Evolutionary conservation across 2,329 filamentous ascomycete genomes (phyloP).

Genomic region (Ophiostoma angusticollis): DNA sequence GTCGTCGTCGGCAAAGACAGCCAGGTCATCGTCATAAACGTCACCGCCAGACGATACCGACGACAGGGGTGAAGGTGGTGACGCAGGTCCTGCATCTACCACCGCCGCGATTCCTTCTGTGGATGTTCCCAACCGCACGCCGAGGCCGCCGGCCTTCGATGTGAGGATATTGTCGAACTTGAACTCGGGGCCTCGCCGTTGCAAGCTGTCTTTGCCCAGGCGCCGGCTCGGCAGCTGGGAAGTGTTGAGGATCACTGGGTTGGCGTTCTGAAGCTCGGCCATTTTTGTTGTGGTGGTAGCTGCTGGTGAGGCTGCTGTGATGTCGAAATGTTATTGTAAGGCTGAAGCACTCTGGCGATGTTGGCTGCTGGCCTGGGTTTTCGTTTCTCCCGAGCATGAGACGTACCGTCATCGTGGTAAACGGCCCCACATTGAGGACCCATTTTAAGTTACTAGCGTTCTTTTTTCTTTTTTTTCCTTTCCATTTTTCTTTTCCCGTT

Average conservation of each 20-base stretch:
- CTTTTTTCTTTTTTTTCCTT: neutral
- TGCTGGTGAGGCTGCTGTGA: too few species aligned
- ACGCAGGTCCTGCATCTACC: conserved; percentile 9
- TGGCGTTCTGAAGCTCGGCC: conserved; percentile 57
- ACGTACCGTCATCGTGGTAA: too few species aligned
- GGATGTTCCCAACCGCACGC: conserved; percentile 17
- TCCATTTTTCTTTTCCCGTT: neutral
- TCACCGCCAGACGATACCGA: conserved; percentile 23
- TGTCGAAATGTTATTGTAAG: too few species aligned
- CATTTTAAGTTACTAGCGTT: neutral
- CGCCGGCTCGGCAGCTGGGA: conserved; percentile 78
- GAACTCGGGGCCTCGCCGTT: conserved; percentile 34
- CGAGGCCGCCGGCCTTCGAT: conserved; percentile 22
- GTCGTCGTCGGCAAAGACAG: conserved; percentile 11
- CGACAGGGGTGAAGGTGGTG: conserved; percentile 19
- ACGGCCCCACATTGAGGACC: too few species aligned
- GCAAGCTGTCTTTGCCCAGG: conserved; percentile 34
- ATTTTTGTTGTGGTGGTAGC: conserved; percentile 20
- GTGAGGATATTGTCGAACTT: conserved; percentile 35
- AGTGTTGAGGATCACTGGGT: conserved; percentile 81
- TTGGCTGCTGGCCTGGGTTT: too few species aligned
- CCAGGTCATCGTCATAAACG: conserved; percentile 13
- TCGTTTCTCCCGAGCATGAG: too few species aligned
- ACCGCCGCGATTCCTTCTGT: too few species aligned
- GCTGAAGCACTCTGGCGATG: too few species aligned